phyloP scores from a whole-genome alignment of 2,329 filamentous ascomycete species.

The Alternaria viburni region DNA sequence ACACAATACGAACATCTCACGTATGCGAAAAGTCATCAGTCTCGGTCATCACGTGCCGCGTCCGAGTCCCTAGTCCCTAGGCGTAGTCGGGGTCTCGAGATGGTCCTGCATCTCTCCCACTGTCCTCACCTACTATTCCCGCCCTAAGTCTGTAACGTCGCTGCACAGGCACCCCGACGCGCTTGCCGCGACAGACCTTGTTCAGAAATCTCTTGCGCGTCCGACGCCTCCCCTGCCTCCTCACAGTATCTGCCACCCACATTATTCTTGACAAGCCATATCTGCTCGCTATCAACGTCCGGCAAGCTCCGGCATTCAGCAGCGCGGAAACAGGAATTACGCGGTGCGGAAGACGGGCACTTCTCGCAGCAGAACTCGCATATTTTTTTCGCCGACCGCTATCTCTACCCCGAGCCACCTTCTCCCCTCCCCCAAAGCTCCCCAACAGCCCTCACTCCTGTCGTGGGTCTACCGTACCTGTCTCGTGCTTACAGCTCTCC shows the following conservation, averaged over 20 bases:
- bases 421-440: slow-evolving; percentile 24
- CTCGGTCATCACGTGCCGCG: slow-evolving; percentile 23
- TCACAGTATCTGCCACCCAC: slow-evolving; percentile 4
- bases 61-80: not conserved
- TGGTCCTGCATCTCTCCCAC: slow-evolving; percentile 3
- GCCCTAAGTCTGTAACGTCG: slow-evolving; percentile 20
- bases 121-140: slow-evolving; percentile 10
- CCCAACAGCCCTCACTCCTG: slow-evolving; percentile 21
- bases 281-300: slow-evolving; percentile 17
- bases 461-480: slow-evolving; percentile 40
- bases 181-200: slow-evolving; percentile 30
- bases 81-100: not conserved
- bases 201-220: slow-evolving; percentile 22
- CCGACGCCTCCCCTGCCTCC: slow-evolving; percentile 18
- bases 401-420: slow-evolving; percentile 20
- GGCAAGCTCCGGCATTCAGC: slow-evolving; percentile 35
- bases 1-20: slow-evolving; percentile 12
- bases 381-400: slow-evolving; percentile 34
- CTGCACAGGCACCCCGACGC: slow-evolving; percentile 22
- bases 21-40: slow-evolving; percentile 18
- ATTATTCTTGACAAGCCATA: slow-evolving; percentile 8
- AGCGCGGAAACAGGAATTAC: slow-evolving; percentile 31
- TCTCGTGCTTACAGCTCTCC: slow-evolving; percentile 42
- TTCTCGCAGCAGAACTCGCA: slow-evolving; percentile 25
- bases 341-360: slow-evolving; percentile 33